phyloP scores from a whole-genome alignment of 1,139 yeast species.

The Scheffersomyces insectosa region DNA sequence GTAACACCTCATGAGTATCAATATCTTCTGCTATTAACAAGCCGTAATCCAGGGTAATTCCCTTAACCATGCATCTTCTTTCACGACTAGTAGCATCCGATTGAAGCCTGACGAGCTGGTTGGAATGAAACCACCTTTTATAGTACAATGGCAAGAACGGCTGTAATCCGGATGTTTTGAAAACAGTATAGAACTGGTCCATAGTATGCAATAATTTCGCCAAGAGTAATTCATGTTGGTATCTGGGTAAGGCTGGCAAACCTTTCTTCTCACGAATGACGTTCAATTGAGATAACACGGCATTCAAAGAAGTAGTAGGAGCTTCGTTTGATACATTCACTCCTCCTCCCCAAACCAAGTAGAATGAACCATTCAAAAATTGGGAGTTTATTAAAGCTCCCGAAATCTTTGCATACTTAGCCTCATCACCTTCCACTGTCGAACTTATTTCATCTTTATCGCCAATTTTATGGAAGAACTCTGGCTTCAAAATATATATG shows the following conservation, averaged over 20 bases:
- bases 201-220: conserved; percentile 72
- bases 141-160: conserved; percentile 77
- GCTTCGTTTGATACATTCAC: conserved; percentile 82
- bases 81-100: conserved; percentile 43
- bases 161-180: conserved; percentile 62
- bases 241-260: conserved; percentile 45
- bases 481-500: conserved; percentile 72
- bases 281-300: conserved; percentile 64
- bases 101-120: conserved; percentile 62
- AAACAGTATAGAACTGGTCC: conserved; percentile 59
- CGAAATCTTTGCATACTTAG: conserved; percentile 70
- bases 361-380: conserved; percentile 55
- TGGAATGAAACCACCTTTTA: conserved; percentile 79
- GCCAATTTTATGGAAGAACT: conserved; percentile 34
- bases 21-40: conserved; percentile 74
- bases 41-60: conserved; percentile 85
- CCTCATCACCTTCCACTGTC: conserved; percentile 42
- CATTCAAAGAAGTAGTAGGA: conserved; percentile 86
- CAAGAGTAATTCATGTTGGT: conserved; percentile 60
- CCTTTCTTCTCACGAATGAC: conserved; percentile 44
- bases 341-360: conserved; percentile 82
- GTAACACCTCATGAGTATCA: conserved; percentile 56
- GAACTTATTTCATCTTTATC: conserved; percentile 32
- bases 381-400: conserved; percentile 87
- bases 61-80: conserved; percentile 61